A percentile compares a stretch with the other conserved stretches of the same genome.
Evolutionary conservation across 1,284 basidiomycete species (phyloP).

Genomic region (Pseudozyma thailandica): DNA sequence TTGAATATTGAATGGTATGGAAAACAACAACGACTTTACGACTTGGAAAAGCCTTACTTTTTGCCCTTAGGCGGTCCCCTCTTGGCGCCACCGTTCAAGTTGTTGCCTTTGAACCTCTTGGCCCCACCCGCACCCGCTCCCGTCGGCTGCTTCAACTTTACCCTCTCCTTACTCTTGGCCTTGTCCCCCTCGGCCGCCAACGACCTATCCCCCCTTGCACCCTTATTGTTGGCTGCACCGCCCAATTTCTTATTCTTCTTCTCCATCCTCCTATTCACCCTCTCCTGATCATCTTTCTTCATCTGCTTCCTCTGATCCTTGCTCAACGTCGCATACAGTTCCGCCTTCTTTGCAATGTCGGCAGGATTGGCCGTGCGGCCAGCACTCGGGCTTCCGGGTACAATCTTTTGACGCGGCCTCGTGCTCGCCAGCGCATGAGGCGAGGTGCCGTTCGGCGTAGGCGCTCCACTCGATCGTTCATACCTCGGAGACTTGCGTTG

Average conservation of each 20-base stretch:
- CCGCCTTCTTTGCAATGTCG: slow-evolving; percentile 38
- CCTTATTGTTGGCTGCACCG: slow-evolving; percentile 4
- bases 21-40: slow-evolving; percentile 4
- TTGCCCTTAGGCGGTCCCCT: slow-evolving; percentile 21
- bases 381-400: slow-evolving; percentile 20
- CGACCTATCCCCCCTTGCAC: slow-evolving; percentile 12
- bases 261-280: slow-evolving; percentile 55
- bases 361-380: slow-evolving; percentile 6
- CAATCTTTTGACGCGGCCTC: slow-evolving; percentile 13
- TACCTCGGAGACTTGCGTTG: slow-evolving; percentile 29
- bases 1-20: background rate
- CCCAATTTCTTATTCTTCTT: slow-evolving; percentile 62
- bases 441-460: slow-evolving; percentile 63
- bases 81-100: background rate
- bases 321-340: slow-evolving; percentile 46
- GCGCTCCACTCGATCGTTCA: slow-evolving; percentile 58
- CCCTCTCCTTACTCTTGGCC: slow-evolving; percentile 39
- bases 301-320: slow-evolving; percentile 57
- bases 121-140: slow-evolving; percentile 6
- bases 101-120: slow-evolving; percentile 20
- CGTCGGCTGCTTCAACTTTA: slow-evolving; percentile 34
- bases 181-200: slow-evolving; percentile 38
- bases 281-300: slow-evolving; percentile 59
- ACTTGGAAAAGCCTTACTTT: background rate
- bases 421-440: slow-evolving; percentile 30